phyloP scores from a whole-genome alignment of 2,329 filamentous ascomycete species.

The Ceratocystis eucalypticola region DNA sequence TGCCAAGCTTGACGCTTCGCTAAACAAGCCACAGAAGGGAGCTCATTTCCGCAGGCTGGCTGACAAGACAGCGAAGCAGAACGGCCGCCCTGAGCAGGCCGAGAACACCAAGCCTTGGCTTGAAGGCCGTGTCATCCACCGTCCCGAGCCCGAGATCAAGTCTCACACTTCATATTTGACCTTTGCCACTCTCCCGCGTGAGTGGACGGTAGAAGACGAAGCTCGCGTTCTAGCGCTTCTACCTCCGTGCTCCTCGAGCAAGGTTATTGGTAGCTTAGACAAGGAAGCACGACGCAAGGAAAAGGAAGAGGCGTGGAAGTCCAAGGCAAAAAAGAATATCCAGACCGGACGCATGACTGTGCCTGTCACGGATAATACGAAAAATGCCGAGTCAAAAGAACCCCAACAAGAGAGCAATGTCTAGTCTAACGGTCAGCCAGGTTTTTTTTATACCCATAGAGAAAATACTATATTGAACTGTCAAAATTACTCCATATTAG shows the following conservation, averaged over 20 bases:
- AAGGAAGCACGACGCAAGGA: constrained; percentile 43
- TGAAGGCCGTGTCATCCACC: constrained; percentile 64
- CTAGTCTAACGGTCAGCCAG: neutral
- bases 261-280: constrained; percentile 40
- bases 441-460: constrained; percentile 1
- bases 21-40: constrained; percentile 21
- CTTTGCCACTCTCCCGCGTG: constrained; percentile 76
- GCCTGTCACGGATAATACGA: neutral
- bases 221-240: constrained; percentile 42
- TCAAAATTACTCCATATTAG: neutral
- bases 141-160: constrained; percentile 78
- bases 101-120: constrained; percentile 45
- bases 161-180: constrained; percentile 95
- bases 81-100: neutral
- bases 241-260: constrained; percentile 46
- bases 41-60: neutral
- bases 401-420: neutral
- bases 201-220: constrained; percentile 78
- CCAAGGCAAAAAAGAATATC: constrained; percentile 32
- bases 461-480: neutral
- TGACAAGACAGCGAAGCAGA: constrained; percentile 9
- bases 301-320: constrained; percentile 39
- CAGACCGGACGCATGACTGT: neutral
- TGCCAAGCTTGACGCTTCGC: constrained; percentile 37
- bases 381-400: neutral